These are phyloP conservation scores for Aspergillus avenaceus DNA, from an alignment of 495 filamentous ascomycete genomes.

Conservation along the genomic window DNA sequence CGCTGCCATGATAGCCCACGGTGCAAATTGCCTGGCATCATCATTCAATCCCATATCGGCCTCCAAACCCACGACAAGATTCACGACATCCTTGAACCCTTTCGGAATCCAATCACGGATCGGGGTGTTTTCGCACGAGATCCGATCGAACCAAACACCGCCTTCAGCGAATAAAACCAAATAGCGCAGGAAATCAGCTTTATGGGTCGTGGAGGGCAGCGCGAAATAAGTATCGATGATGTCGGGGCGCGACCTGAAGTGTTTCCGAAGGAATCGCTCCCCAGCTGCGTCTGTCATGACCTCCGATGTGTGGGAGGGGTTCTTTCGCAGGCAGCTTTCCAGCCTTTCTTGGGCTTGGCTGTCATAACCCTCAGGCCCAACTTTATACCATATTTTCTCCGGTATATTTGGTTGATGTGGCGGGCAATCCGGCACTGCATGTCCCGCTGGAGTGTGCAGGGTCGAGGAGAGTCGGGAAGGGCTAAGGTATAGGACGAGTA, in stretches of 20 bases:
- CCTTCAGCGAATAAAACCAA: slow-evolving; percentile 36
- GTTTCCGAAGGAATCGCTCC: slow-evolving; percentile 25
- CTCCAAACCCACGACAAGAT: slow-evolving; percentile 40
- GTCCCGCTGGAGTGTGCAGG: too few species aligned
- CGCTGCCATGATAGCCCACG: slow-evolving; percentile 37
- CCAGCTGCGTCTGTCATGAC: slow-evolving; percentile 29
- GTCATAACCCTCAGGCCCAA: slow-evolving; percentile 16
- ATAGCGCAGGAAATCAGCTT: slow-evolving; percentile 41
- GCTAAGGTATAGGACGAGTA: too few species aligned
- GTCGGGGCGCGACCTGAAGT: slow-evolving; percentile 20
- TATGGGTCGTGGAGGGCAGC: slow-evolving; percentile 28
- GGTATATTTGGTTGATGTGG: too few species aligned
- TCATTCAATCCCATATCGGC: slow-evolving; percentile 24
- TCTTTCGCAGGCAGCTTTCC: slow-evolving; percentile 22
- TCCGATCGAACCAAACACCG: slow-evolving; percentile 44
- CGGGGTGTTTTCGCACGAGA: slow-evolving; percentile 24
- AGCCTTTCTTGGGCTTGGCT: slow-evolving; percentile 9
- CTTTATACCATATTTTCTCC: slow-evolving; percentile 31
- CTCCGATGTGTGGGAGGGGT: slow-evolving; percentile 31
- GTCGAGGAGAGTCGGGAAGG: too few species aligned
- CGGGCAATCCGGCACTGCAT: too few species aligned
- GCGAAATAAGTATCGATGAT: slow-evolving; percentile 22
- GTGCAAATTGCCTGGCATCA: slow-evolving; percentile 24
- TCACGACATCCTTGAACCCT: slow-evolving; percentile 17
- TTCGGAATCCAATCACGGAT: slow-evolving; percentile 37